Evolutionary conservation across 805 yeast species (phyloP), one percentile per base, ranked within the genome.

Genomic region (Millerozyma acaciae): DNA sequence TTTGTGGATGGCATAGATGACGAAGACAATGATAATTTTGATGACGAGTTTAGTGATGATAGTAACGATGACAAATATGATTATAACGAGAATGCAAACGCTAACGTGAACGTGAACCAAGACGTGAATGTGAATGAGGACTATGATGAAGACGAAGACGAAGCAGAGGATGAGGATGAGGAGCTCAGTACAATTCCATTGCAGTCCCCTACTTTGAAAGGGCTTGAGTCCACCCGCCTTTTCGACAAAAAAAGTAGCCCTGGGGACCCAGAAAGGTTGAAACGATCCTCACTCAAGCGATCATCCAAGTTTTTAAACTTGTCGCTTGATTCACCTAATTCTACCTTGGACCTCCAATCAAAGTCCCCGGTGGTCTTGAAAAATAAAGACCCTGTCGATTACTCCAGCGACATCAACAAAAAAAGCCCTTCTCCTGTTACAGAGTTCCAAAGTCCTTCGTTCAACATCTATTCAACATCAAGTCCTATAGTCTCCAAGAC

Each of bases 261-360:
- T n/a, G 13, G 13, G 7, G 26, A 23, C 26, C 13, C 26, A 9
- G 5, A 25, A 19, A 27, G 21, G 20, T 28, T 33, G n/a, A 32
- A 34, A 30, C 51, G 42, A 29, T 47, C 55, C 9, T 51, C 58
- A 15, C 59, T 66, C 27, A 66, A 65, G 38, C 45, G 73, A 26
- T 65, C 71, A 4, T 60, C 68, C 23, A 66, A 66, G 42, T 65
- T 47, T 39, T 48, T 66, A 39, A 66, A 66, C 38, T 44, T 66
- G 16, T 63, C 70, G 8, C 61, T 65, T 21, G 69, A 63, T 38
- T 48, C 53, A 39, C 13, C 32, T 12, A 28, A 20, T n/a, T 12
- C 12, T 19, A 18, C 31, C 33, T 47, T 32, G 35, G 37, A 22
- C 29, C 38, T 9, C 21, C 37, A 32, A 25, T 31, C 33, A 28